Base-by-base conservation (phyloP, 495 filamentous ascomycete genomes). In the Hapsidospora chrysogenum region DNA sequence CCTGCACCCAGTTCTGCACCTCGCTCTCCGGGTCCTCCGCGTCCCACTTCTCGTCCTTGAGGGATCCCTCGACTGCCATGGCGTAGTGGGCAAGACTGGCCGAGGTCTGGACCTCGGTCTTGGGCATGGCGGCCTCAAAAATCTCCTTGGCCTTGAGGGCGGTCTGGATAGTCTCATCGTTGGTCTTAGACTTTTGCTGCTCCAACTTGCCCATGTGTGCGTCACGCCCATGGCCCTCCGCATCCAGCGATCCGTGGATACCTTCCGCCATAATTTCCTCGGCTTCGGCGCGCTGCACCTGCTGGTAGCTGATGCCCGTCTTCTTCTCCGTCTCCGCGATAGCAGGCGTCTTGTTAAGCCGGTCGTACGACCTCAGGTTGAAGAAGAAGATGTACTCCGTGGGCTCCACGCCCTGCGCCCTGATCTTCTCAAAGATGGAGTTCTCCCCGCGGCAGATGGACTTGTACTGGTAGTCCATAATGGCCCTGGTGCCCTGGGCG, bases 381-480 rank as follows among this genome's bases (percentile, higher is more conserved):
- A 96, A 96, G 30, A 89, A 56, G 52, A 92, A 95, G 25, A 97
- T 70, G 50, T 95, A 65, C 28, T 94, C 52, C 43, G 42, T 70
- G 0, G 89, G 83, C 44, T 95, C 70, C 11, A 94, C 71, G 3
- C 83, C 87, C 43, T 82, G 68, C 3, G 76, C 76, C 16, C 64
- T 54, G 18, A 95, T 73, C 44, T 80, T 80, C 11, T 68, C 78
- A 46, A 78, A 85, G 33, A 95, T 95, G 9, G 82, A 92, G 51
- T 94, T 64, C 44, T 92, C 76, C 2, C 89, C 87, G 9, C 87
- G 80, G 45, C 76, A 76, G 39, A 97, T 92, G 1, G 84, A 89
- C 52, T 89, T 95, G 58, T 87, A 97, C 52, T 95, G 87, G 52
- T 95, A 97, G 49, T 94, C 86, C 84, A 97, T 97, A 49, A 95